These are phyloP conservation scores for Beauveria bassiana DNA, from an alignment of 2,329 filamentous ascomycete genomes.

Conservation along the genomic window DNA sequence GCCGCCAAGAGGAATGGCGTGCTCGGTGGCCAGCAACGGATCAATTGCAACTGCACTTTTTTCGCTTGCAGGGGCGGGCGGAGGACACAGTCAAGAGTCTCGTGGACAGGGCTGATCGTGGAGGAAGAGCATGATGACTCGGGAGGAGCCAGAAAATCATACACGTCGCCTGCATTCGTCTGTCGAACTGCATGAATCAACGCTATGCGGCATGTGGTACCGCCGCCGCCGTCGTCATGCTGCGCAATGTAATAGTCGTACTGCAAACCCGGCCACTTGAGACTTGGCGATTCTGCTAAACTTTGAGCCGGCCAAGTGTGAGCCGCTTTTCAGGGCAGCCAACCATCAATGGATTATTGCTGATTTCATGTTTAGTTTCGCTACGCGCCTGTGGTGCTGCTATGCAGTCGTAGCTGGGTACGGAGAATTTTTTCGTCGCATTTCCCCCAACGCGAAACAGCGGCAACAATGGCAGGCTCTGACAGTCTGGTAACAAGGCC, in stretches of 20 bases:
- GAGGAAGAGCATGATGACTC: neutral
- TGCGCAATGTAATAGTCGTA: neutral
- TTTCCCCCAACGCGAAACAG: neutral
- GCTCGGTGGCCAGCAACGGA: neutral
- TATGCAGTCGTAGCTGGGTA: neutral
- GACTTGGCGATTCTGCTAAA: neutral
- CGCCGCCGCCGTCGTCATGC: neutral
- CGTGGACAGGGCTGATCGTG: neutral
- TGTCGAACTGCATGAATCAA: neutral
- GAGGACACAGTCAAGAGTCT: neutral
- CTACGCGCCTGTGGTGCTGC: neutral
- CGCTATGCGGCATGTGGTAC: neutral
- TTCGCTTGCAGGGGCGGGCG: neutral
- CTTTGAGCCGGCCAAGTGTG: neutral
- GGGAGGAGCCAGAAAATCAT: slow-evolving; percentile 1
- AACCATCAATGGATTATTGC: neutral
- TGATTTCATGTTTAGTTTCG: neutral
- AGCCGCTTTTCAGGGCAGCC: neutral
- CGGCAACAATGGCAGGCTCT: neutral
- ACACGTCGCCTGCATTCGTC: slow-evolving; percentile 8
- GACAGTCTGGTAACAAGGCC: neutral
- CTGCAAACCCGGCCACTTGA: neutral
- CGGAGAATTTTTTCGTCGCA: neutral
- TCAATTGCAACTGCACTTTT: neutral
- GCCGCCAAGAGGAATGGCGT: slow-evolving; percentile 7